phyloP scores from a whole-genome alignment of 441 rosid genomes.

The Gossypium trilobum region DNA sequence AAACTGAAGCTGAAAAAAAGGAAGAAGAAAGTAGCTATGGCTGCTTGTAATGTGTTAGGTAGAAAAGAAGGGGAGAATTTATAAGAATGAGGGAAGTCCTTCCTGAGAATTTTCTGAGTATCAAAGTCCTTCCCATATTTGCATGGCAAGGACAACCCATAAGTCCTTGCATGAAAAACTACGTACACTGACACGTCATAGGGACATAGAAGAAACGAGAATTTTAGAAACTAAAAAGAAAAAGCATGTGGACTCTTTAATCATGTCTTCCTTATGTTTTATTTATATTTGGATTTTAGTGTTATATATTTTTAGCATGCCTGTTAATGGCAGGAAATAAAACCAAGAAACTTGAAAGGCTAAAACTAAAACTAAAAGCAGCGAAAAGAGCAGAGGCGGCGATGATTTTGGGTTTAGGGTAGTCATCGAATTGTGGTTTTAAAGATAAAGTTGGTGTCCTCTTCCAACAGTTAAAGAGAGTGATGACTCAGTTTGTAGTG shows the following conservation, averaged over 20 bases:
- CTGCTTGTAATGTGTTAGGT: not conserved
- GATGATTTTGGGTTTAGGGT: not conserved
- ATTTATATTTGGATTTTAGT: too few species aligned
- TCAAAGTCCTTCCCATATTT: conserved; percentile 38
- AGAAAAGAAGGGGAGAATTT: conserved; percentile 21
- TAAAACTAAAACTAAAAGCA: not conserved
- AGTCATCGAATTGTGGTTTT: not conserved
- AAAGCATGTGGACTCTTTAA: too few species aligned
- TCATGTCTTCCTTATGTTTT: too few species aligned
- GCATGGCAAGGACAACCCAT: conserved; percentile 5
- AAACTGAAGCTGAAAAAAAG: not conserved
- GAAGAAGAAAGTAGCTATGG: not conserved
- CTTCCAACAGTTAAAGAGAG: not conserved
- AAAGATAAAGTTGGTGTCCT: not conserved
- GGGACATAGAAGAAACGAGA: not conserved
- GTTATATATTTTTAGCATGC: too few species aligned
- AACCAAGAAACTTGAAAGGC: not conserved
- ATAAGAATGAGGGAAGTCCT: conserved; percentile 44
- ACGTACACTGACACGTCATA: not conserved
- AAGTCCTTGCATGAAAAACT: conserved; percentile 9
- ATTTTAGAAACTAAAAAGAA: not conserved
- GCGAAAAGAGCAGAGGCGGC: not conserved
- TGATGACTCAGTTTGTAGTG: conserved; percentile 13
- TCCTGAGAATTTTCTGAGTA: conserved; percentile 34
- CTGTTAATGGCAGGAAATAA: not conserved